Base-by-base conservation (phyloP, 2,329 filamentous ascomycete species). In the Aspergillus sp. region DNA sequence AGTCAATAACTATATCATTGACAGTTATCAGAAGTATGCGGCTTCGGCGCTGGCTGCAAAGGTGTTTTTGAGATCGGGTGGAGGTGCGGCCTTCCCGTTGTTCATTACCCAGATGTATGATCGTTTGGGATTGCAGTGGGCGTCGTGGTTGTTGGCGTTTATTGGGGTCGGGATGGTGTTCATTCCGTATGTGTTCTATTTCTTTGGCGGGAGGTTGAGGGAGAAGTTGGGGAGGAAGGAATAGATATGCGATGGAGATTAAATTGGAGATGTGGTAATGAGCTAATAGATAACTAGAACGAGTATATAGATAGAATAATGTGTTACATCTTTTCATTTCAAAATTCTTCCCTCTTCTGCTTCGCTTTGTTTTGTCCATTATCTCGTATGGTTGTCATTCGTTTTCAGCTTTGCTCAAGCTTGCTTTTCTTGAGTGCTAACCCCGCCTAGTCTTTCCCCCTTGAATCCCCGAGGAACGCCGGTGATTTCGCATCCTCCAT, bases 31-130 rank as follows among this genome's bases (percentile, higher is more conserved):
- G 32, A 65, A 69, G 56, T 80, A 77, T 60, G 76, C 77, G 0
- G 79, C 80, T 0, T 75, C 71, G 6, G 78, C 78, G 1, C 66
- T 81, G 15, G 78, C 78, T 0, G 78, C 78, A 1, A 81, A 80
- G 68, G 81, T 79, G 0, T 81, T 82, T 70, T 67, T 76, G 54
- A 70, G 82, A 32, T 80, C 84, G 84, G 47, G 70, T 5, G 92
- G 89, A 86, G 90, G 90, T 62, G 90, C 89, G 1, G 83, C 77
- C 0, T 86, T 88, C 2, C 90, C 92, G 0, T 81, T 93, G 5
- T 92, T 92, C 74, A 92, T 89, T 0, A 82, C 83, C 59, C 89
- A 92, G 74, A 92, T 92, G 89, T 91, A 90, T 77, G 75, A 82
- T 56, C 82, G 85, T 2, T 81, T 92, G 3, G 87, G 87, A 2